phyloP scores from a whole-genome alignment of 2,329 filamentous ascomycete genomes.

The Juglanconis sp. region DNA sequence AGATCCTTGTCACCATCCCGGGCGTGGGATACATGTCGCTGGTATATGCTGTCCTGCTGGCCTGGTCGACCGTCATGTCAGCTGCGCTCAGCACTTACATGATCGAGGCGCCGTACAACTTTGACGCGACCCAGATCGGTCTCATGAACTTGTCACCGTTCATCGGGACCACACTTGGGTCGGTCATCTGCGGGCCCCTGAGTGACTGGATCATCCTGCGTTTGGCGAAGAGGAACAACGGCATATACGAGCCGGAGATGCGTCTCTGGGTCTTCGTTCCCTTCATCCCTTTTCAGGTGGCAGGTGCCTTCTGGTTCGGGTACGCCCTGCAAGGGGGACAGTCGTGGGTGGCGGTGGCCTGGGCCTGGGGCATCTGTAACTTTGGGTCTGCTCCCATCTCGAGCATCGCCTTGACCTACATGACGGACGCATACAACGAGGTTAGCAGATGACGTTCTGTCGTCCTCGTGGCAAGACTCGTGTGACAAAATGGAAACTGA shows the following conservation, averaged over 20 bases:
- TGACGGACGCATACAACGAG: conserved; percentile 20
- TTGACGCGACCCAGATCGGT: conserved; percentile 16
- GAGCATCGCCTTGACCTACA: conserved; percentile 17
- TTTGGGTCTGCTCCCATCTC: conserved; percentile 16
- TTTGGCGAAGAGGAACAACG: conserved; percentile 30
- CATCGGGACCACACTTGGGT: conserved; percentile 25
- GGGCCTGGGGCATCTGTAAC: conserved; percentile 12
- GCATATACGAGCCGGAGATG: conserved; percentile 37
- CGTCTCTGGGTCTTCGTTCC: conserved; percentile 26
- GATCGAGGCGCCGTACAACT: conserved; percentile 17
- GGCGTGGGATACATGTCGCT: conserved; percentile 17
- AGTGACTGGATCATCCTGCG: conserved; percentile 32
- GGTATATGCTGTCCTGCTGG: conserved; percentile 18
- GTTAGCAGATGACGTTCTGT: neutral
- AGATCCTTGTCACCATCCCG: conserved; percentile 17
- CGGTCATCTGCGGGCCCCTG: conserved; percentile 31
- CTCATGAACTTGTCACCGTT: conserved; percentile 19
- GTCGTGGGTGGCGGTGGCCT: conserved; percentile 16
- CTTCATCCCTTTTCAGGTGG: conserved; percentile 23
- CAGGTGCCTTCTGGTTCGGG: conserved; percentile 18
- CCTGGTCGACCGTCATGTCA: conserved; percentile 16
- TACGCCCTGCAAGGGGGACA: conserved; percentile 17
- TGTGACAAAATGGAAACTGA: neutral
- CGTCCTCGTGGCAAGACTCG: too few relatives aligned
- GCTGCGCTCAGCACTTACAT: conserved; percentile 15